Evolutionary conservation across 2,329 filamentous ascomycete genomes (phyloP), one percentile per base, ranked within the genome.

Genomic region (Penicillium frequentans): DNA sequence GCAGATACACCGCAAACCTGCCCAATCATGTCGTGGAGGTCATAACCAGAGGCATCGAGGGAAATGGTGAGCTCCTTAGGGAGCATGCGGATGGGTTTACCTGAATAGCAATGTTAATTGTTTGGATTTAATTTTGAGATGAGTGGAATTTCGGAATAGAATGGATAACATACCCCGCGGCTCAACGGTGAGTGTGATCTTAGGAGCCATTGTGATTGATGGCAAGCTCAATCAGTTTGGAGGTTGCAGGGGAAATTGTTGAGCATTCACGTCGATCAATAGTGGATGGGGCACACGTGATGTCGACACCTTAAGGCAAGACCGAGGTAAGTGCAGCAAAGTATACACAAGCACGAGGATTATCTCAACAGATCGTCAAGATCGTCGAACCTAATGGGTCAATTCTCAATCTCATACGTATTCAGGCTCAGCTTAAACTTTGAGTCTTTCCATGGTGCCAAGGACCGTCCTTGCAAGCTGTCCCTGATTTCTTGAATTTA

Each of bases 41-140:
- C 80, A 50, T 80, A 75, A 23, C 79, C 77, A 33, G 80, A 78
- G 54, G 80, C 81, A 66, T 81, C 75, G 52, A 80, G 70, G 54
- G 78, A 73, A 57, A 87, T 75, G 52, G 75, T 79, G 59, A 85
- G 75, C 52, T 82, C 78, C 64, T 82, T 79, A 13, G 86, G 86
- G 37, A 89, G 81, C 58, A 79, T 81, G 62, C 79, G 80, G 68
- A 88, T 86, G 58, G 84, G 84, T 68, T 84, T 86, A 68, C 86
- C 86, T 87, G 64, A 42, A 37, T 26, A 13, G 54, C 52, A 49
- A 49, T 50, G 43, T 47, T 23, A 31, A 26, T 13, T n/a, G 7
- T 19, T 27, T 27, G n/a, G 19, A 11, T 21, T 4, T 14, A 24
- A 8, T 48, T 1, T 6, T 37, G 6, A 6, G 4, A 31, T n/a